These are phyloP conservation scores for Anisogramma anomala DNA, from an alignment of 2,329 filamentous ascomycete genomes.

Conservation along the genomic window DNA sequence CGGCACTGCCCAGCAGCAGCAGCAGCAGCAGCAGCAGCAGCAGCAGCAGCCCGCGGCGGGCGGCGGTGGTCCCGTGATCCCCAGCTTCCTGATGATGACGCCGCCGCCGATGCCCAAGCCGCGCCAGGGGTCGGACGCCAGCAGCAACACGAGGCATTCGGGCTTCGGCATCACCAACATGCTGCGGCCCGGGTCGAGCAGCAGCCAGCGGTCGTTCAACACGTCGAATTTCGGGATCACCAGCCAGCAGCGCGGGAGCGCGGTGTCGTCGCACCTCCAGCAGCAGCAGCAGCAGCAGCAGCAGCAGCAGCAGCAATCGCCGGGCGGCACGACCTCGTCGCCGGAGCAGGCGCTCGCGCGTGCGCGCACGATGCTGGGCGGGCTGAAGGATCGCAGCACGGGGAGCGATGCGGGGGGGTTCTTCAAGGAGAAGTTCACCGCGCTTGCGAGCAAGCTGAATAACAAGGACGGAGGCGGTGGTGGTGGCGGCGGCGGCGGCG, in stretches of 20 bases:
- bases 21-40: constrained; percentile 5
- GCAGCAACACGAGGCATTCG: background rate
- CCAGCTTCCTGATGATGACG: constrained; percentile 36
- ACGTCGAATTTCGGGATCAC: constrained; percentile 12
- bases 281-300: too few relatives aligned
- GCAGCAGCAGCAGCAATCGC: too few relatives aligned
- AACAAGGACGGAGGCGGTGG: constrained; percentile 16
- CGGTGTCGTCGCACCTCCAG: constrained; percentile 4
- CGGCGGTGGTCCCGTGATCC: constrained; percentile 25
- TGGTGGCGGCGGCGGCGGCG: too few relatives aligned
- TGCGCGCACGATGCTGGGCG: constrained; percentile 10
- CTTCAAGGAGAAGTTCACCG: constrained; percentile 18
- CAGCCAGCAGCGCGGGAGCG: constrained; percentile 13
- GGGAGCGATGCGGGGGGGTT: constrained; percentile 9
- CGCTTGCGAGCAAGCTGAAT: constrained; percentile 19
- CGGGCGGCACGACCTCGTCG: too few relatives aligned
- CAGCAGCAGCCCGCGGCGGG: constrained; percentile 10
- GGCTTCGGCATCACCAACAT: constrained; percentile 16
- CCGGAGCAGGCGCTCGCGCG: constrained; percentile 7
- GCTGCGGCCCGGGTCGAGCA: constrained; percentile 18
- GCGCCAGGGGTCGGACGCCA: constrained; percentile 10
- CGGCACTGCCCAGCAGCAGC: background rate
- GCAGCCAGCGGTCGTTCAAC: constrained; percentile 17
- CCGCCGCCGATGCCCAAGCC: constrained; percentile 33
- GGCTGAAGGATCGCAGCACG: constrained; percentile 13